Percentiles rank a stretch among this genome's conserved stretches.
Evolutionary conservation across 345 rosid genomes (phyloP).

Genomic region (Rhodomyrtus tomentosa): DNA sequence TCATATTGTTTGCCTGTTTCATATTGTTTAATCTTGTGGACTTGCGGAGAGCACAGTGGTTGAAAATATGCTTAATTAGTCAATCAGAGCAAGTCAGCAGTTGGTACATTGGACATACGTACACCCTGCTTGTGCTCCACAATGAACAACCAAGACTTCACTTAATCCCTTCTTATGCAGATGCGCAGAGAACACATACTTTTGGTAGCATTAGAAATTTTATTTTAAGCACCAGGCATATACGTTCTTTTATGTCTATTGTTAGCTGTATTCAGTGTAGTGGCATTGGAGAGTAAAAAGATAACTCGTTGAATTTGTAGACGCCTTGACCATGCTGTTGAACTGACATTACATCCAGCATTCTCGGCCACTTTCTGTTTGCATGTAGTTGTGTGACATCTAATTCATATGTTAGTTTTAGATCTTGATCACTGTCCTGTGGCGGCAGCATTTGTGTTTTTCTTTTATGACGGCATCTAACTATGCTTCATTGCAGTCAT

Average conservation of each 20-base stretch:
- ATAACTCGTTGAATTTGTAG: not conserved
- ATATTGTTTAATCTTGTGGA: not conserved
- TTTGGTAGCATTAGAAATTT: not conserved
- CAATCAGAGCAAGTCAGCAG: not conserved
- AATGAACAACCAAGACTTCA: not conserved
- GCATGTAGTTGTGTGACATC: not conserved
- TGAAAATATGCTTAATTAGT: not conserved
- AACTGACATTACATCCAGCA: not conserved
- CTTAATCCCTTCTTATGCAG: not conserved
- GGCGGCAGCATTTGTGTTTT: not conserved
- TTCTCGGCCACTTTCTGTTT: not conserved
- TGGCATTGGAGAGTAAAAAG: not conserved
- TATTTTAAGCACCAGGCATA: not conserved
- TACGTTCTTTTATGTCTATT: not conserved
- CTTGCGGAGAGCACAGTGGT: not conserved
- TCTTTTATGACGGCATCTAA: not conserved
- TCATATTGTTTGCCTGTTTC: not conserved
- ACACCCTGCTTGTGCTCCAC: not conserved
- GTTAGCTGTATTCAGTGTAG: not conserved
- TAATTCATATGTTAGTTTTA: not conserved
- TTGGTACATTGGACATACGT: not conserved
- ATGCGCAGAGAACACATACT: not conserved
- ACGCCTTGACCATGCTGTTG: not conserved
- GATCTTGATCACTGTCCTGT: not conserved
- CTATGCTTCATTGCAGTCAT: constrained; percentile 34